Base-by-base conservation (phyloP, 1,284 basidiomycete genomes). In the Acaromyces ingoldii region DNA sequence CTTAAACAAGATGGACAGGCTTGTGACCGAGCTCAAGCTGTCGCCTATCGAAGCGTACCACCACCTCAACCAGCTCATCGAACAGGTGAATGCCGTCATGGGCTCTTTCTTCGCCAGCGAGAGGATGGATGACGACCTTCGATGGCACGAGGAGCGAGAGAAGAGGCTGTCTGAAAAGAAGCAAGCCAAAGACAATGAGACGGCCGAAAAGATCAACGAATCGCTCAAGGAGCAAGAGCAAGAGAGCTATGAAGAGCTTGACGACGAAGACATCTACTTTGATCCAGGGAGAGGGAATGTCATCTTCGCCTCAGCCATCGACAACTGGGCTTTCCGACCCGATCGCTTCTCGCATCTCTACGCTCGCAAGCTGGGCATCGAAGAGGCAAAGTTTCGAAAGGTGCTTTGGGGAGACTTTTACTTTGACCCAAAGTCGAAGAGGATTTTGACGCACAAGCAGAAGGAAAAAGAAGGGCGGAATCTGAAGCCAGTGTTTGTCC, bases 391-490 rank as follows among this genome's bases (percentile, higher is more conserved):
- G 69, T 79, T 99, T 36, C 83, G 89, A 50, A 82, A 84, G 51
- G 90, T 92, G 6, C 80, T 99, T 1, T 99, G 95, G 95, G 95
- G 95, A 1, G 92, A 98, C 76, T 98, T 87, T 76, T 99, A 88
- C 78, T 81, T 98, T 52, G 95, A 98, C 75, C 89, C 93, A 0
- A 98, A 97, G 80, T 87, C 88, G 45, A 98, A 96, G 78, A 83
- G 85, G 57, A 88, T 97, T 21, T 86, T 98, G 68, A 88, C 86
- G 62, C 81, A 91, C 73, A 95, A 93, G 77, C 88, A 91, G 76
- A 81, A 93, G 52, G 78, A 78, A 30, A 84, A 84, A 58, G 74
- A 75, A 36, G 76, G 75, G 55, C 83, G 91, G 22, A 81, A 82
- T 28, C 78, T 99, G 68, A 98, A 97, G 78, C 91, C 92, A n/a